Base-by-base conservation (phyloP, 202 grass and related monocot species). In the Schoenoplectus tabernaemontani region DNA sequence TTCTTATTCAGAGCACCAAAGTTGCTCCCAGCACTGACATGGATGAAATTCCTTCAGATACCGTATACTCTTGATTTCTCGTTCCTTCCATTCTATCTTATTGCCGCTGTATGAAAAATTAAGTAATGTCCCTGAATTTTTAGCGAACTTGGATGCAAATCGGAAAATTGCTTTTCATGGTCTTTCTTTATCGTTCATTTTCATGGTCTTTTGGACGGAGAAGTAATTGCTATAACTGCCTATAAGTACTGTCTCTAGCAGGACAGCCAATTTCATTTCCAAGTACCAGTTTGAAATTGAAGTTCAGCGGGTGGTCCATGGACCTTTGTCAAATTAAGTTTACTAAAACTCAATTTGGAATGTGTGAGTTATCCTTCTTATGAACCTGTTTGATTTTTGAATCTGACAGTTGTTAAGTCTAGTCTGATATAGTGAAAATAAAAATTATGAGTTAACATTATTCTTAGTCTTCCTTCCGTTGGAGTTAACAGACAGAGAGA, bases 1-100 rank as follows among this genome's bases (percentile, higher is more conserved):
- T 98, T 85, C 89, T 98, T 65, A 94, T 98, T 83, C 95, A 98
- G 88, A 95, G 89, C 84, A 90, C 91, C 12, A 98, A 81, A 85
- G 91, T 92, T 57, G 83, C 87, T 51, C 87, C 91, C 23, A 92
- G 71, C 63, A 88, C 84, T 13, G 91, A 94, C 54, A 90, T 94
- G 68, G 95, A 95, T 48, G 95, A 98, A 66, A 90, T 95, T 9
- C 91, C 95, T 72, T 50, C 89, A 81, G 89, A 98, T 51, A 98
- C 95, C 10, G 95, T 98, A 68, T 87, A 79, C 41, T 82, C n/a
- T 66, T 76, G 46, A 34, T 46, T 64, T 66, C 15, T 79, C n/a
- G 19, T 50, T 73, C 43, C 53, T 68, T 69, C 12, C 54, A n/a
- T 70, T 78, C 8, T 38, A 26, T 15, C 37, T 53, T 16, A 75